A percentile compares a stretch with the other conserved stretches of the same genome.
Conservation (phyloP, 2,329 filamentous ascomycete genomes). For the Nemania sp. region DNA sequence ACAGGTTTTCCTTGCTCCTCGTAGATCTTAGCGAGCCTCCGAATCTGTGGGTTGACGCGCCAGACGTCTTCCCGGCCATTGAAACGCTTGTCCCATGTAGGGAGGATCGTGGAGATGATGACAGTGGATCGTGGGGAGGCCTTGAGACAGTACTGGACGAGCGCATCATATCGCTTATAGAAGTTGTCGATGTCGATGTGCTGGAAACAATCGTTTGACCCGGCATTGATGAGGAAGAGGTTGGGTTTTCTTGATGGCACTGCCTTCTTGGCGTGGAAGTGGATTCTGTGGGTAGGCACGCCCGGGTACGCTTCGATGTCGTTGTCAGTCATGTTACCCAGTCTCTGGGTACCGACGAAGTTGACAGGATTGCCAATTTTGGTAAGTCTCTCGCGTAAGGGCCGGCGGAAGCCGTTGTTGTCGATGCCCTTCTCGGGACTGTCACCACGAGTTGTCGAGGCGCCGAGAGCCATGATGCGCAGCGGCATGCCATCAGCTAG, state of each 20-base stretch:
- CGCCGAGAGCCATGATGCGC: conserved; percentile 41
- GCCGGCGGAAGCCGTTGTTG: conserved; percentile 41
- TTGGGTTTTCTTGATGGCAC: conserved; percentile 39
- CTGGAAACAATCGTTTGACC: conserved; percentile 43
- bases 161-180: conserved; percentile 38
- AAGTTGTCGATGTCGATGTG: conserved; percentile 40
- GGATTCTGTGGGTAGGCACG: conserved; percentile 37
- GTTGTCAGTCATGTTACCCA: conserved; percentile 43
- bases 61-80: conserved; percentile 40
- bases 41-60: conserved; percentile 39
- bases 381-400: conserved; percentile 41
- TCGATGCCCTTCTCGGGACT: conserved; percentile 38
- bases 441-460: conserved; percentile 40
- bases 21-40: conserved; percentile 38
- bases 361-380: conserved; percentile 39
- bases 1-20: conserved; percentile 36
- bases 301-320: conserved; percentile 42
- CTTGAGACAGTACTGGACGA: conserved; percentile 39
- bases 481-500: conserved; percentile 39
- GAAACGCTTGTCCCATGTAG: conserved; percentile 39
- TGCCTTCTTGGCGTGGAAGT: conserved; percentile 36
- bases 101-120: conserved; percentile 38
- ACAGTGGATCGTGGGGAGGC: conserved; percentile 39
- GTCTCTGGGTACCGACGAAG: conserved; percentile 40
- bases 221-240: conserved; percentile 42